Evolutionary conservation across 2,329 filamentous ascomycete species (phyloP), one percentile per base, ranked within the genome.

Genomic region (Hymenoscyphus occultus): DNA sequence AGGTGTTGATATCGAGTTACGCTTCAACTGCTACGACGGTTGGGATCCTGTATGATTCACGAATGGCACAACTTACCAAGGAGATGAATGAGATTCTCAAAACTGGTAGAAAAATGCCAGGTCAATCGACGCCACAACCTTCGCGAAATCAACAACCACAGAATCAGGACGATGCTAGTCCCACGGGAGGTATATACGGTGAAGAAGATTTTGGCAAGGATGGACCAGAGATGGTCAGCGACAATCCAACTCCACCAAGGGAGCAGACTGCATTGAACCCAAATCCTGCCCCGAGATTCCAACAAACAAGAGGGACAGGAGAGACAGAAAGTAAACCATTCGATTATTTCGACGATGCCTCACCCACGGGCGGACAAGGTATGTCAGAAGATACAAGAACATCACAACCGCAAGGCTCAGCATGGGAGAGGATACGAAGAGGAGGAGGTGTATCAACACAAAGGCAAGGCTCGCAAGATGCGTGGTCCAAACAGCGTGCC

Each of bases 361-460:
- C 74, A 31, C 71, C 73, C n/a, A 72, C 72, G 1, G 67, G 67
- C 19, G 69, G 69, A 19, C 68, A 68, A 39, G 70, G 67, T 2
- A 64, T 71, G 22, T 39, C 59, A 9, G 62, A 65, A 19, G 67
- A 71, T 56, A 66, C 64, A 9, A n/a, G n/a, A 54, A 9, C 56
- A 39, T 39, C 31, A 12, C 45, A 64, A 64, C 61, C 60, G 57
- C 59, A 54, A 35, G 74, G 69, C 3, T 76, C 74, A 45, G 71
- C 71, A n/a, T 76, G 75, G 75, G 75, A 76, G 1, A 71, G 72
- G 57, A 57, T 76, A 61, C 67, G 74, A 54, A 69, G 68, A 56
- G 71, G 73, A 14, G 64, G 66, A 48, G 67, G 60, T 28, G 51
- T 65, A 10, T 22, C 39, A 28, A 39, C 56, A 48, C 31, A 60